phyloP scores from a whole-genome alignment of 371 early-diverging fungal genomes.

The Mucor mucedo region DNA sequence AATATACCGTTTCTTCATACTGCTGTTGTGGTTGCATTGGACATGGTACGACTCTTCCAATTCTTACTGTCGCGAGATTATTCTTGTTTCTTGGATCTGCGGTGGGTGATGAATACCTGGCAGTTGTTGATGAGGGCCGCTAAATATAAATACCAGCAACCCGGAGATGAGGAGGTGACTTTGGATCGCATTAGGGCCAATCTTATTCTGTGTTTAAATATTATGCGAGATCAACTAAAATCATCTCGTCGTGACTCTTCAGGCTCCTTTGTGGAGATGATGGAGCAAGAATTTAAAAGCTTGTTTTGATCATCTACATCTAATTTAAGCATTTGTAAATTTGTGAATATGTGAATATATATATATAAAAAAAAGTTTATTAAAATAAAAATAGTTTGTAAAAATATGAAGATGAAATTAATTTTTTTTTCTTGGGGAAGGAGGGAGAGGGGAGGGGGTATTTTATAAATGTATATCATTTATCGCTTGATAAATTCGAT shows the following conservation, averaged over 20 bases:
- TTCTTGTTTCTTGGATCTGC: conserved; percentile 22
- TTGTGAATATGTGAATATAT: background rate
- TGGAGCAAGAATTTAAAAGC: conserved; percentile 6
- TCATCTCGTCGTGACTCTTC: conserved; percentile 7
- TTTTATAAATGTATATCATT: conserved; percentile 2
- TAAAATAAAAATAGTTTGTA: background rate
- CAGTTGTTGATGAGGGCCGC: conserved; percentile 19
- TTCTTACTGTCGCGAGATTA: conserved; percentile 17
- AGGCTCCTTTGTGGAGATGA: background rate
- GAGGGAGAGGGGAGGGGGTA: background rate
- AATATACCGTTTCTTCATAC: conserved; percentile 22
- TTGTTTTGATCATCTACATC: background rate
- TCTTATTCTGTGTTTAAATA: conserved; percentile 21
- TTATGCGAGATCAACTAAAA: conserved; percentile 9
- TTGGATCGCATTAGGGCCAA: conserved; percentile 27
- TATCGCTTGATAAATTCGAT: conserved; percentile 25
- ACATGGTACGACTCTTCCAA: conserved; percentile 27
- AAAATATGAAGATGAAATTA: background rate
- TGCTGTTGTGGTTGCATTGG: conserved; percentile 22
- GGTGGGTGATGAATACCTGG: conserved; percentile 30
- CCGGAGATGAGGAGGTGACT: conserved; percentile 5
- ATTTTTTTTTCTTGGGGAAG: background rate
- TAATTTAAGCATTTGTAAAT: background rate
- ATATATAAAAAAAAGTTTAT: background rate
- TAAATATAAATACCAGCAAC: conserved; percentile 16